These are phyloP conservation scores for Dactylellina leptospora DNA, from an alignment of 2,329 filamentous ascomycete species.

Conservation along the genomic window DNA sequence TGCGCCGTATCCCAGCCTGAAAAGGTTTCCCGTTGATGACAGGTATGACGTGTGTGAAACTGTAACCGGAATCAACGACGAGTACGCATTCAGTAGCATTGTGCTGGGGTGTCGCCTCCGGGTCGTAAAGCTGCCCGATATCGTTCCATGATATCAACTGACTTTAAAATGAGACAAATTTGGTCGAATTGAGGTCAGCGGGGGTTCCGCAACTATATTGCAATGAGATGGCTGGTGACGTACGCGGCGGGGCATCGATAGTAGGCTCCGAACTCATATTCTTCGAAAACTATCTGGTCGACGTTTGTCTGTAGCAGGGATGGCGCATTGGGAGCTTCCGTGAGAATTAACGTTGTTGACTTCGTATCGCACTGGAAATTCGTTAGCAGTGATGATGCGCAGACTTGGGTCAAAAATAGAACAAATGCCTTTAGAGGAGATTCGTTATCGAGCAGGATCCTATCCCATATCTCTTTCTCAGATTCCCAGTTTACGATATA, in stretches of 20 bases:
- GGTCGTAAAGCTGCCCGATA: constrained; percentile 71
- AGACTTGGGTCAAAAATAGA: not conserved
- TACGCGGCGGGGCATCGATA: constrained; percentile 75
- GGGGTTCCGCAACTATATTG: no score
- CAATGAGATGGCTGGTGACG: constrained; percentile 54
- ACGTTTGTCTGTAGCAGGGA: constrained; percentile 84
- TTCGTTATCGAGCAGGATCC: constrained; percentile 78
- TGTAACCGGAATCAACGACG: constrained; percentile 90
- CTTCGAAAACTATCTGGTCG: constrained; percentile 97
- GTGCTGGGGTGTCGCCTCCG: constrained; percentile 62
- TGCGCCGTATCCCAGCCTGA: constrained; percentile 80
- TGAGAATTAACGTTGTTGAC: constrained; percentile 83
- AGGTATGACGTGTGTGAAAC: constrained; percentile 88
- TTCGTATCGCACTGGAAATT: constrained; percentile 71
- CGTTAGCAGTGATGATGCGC: not conserved
- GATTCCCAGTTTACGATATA: constrained; percentile 97
- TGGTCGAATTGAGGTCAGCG: no score
- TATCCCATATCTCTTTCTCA: constrained; percentile 94
- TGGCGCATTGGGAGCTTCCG: constrained; percentile 85
- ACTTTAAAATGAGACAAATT: not conserved
- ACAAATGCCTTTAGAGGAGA: constrained; percentile 65
- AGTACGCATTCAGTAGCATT: constrained; percentile 80
- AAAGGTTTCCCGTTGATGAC: constrained; percentile 81
- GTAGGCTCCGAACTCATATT: constrained; percentile 91
- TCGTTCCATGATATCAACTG: constrained; percentile 82